phyloP scores from a whole-genome alignment of 805 yeast genomes.

The Helenozyma baotianmanensis region DNA sequence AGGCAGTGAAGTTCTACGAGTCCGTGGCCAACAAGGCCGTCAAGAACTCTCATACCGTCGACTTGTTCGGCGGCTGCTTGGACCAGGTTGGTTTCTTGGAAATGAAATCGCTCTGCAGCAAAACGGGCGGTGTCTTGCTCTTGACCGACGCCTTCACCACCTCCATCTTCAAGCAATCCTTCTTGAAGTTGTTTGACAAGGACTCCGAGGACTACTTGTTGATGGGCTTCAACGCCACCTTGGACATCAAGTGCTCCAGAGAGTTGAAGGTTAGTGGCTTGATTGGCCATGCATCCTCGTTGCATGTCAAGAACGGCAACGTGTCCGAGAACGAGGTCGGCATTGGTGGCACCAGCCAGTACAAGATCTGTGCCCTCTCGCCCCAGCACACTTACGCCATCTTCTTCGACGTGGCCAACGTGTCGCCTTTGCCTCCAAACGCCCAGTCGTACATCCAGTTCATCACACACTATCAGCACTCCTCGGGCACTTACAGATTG shows the following conservation, averaged over 20 bases:
- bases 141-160: slow-evolving; percentile 93
- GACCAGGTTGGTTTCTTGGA: slow-evolving; percentile 95
- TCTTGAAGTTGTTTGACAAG: slow-evolving; percentile 78
- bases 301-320: slow-evolving; percentile 60
- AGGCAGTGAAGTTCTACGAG: slow-evolving; percentile 80
- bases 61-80: slow-evolving; percentile 90
- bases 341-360: slow-evolving; percentile 84
- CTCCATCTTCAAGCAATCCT: slow-evolving; percentile 88
- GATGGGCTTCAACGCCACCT: slow-evolving; percentile 85
- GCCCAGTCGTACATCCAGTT: slow-evolving; percentile 68
- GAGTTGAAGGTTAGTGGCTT: slow-evolving; percentile 89
- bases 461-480: slow-evolving; percentile 88
- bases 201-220: slow-evolving; percentile 83
- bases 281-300: slow-evolving; percentile 86
- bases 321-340: slow-evolving; percentile 94
- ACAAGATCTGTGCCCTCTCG: slow-evolving; percentile 79
- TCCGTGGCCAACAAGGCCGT: slow-evolving; percentile 62
- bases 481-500: slow-evolving; percentile 84
- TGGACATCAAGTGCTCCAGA: slow-evolving; percentile 81
- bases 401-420: slow-evolving; percentile 71
- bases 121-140: slow-evolving; percentile 86
- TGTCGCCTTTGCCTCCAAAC: slow-evolving; percentile 42
- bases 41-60: slow-evolving; percentile 76
- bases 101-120: slow-evolving; percentile 80
- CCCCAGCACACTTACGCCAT: slow-evolving; percentile 87